Evolutionary conservation across 805 yeast genomes (phyloP).

Genomic region (Lipomyces kockii): DNA sequence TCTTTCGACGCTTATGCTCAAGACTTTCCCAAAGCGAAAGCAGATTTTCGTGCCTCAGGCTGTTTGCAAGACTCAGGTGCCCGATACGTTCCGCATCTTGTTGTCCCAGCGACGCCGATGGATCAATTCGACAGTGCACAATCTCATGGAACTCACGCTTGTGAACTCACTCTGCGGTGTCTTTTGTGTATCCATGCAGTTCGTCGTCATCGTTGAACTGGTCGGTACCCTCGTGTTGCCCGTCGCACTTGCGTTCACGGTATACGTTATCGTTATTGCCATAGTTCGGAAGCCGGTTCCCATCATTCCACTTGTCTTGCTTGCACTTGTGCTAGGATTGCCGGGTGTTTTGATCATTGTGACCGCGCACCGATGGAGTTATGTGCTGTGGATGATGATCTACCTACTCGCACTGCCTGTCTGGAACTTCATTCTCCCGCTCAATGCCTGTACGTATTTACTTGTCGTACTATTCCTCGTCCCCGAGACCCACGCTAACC

Average conservation of each 20-base stretch:
- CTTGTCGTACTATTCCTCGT: not conserved
- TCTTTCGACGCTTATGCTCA: constrained; percentile 82
- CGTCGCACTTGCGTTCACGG: constrained; percentile 80
- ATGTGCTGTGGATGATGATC: constrained; percentile 77
- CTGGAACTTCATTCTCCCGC: constrained; percentile 89
- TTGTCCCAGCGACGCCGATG: constrained; percentile 95
- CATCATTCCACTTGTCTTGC: constrained; percentile 69
- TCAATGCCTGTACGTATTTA: constrained; percentile 50
- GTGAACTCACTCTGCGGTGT: constrained; percentile 93
- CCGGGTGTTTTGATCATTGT: constrained; percentile 82
- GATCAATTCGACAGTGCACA: constrained; percentile 95
- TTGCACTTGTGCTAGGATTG: constrained; percentile 79
- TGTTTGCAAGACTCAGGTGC: constrained; percentile 88
- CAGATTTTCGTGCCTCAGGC: constrained; percentile 90
- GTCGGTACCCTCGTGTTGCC: constrained; percentile 89
- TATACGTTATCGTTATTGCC: constrained; percentile 76
- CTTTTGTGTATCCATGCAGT: constrained; percentile 94
- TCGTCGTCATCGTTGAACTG: constrained; percentile 80
- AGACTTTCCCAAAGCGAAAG: constrained; percentile 86
- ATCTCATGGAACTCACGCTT: constrained; percentile 82
- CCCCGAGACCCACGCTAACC: not conserved
- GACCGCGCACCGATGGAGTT: constrained; percentile 74
- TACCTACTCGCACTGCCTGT: constrained; percentile 82
- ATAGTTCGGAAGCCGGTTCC: constrained; percentile 80
- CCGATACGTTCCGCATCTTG: constrained; percentile 75